phyloP scores from a whole-genome alignment of 2,329 filamentous ascomycete genomes.

The Lachnellula arida region DNA sequence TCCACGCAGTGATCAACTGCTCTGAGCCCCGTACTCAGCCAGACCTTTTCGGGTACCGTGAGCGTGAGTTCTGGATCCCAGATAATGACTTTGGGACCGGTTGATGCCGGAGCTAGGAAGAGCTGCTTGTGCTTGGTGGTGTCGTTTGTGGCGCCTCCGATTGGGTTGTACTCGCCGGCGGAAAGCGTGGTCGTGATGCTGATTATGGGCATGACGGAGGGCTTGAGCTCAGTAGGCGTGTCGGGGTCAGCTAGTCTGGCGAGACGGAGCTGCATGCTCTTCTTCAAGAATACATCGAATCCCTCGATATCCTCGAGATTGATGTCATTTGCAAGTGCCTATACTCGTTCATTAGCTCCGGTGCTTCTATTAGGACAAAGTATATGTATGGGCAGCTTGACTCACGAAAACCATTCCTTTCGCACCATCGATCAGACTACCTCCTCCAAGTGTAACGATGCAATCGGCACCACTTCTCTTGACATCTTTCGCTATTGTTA shows the following conservation, averaged over 20 bases:
- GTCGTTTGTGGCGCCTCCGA: constrained; percentile 35
- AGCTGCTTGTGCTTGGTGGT: constrained; percentile 3
- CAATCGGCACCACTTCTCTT: constrained; percentile 32
- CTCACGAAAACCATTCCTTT: constrained; percentile 20
- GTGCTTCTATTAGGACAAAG: neutral
- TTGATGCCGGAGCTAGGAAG: constrained; percentile 32
- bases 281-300: neutral
- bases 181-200: constrained; percentile 36
- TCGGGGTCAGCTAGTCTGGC: neutral
- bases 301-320: neutral
- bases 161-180: constrained; percentile 34
- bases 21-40: constrained; percentile 52
- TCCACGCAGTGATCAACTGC: constrained; percentile 55
- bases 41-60: constrained; percentile 46
- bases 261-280: neutral
- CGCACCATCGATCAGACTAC: constrained; percentile 25
- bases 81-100: constrained; percentile 40
- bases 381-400: neutral
- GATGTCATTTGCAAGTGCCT: constrained; percentile 42
- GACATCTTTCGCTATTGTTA: constrained; percentile 16
- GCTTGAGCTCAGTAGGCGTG: neutral
- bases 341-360: neutral
- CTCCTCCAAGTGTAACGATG: constrained; percentile 28
- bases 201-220: constrained; percentile 29
- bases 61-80: constrained; percentile 46